phyloP scores from a whole-genome alignment of 2,329 filamentous ascomycete genomes.

The Aspergillus uvarum region DNA sequence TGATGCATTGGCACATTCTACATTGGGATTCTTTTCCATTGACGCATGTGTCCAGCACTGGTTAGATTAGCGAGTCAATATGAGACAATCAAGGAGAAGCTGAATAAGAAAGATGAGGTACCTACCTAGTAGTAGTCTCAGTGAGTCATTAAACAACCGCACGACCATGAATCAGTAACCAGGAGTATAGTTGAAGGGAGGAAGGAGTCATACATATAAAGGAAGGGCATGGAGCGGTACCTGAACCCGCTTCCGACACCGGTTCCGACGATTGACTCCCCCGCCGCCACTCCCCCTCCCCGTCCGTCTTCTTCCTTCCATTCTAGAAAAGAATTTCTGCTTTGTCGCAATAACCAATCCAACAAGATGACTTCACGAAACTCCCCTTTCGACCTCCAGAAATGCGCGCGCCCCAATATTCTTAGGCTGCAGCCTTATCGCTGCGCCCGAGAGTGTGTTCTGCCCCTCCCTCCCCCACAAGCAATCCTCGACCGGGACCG shows the following conservation, averaged over 20 bases:
- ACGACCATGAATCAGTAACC: too few species aligned
- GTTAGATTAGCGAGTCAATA: too few species aligned
- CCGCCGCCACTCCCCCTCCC: slow-evolving; percentile 10
- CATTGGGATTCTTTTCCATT: too few species aligned
- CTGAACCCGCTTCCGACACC: slow-evolving; percentile 6
- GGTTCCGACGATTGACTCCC: slow-evolving; percentile 9
- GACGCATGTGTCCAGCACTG: too few species aligned
- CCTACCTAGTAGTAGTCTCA: too few species aligned
- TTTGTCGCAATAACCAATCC: neutral
- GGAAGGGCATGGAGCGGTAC: neutral
- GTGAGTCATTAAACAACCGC: too few species aligned
- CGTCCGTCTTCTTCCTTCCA: slow-evolving; percentile 7
- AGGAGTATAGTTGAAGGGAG: neutral
- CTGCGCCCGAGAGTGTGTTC: slow-evolving; percentile 73
- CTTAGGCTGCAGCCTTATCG: slow-evolving; percentile 74
- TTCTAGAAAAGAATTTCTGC: neutral
- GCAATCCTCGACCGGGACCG: slow-evolving; percentile 9
- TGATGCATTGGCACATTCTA: neutral
- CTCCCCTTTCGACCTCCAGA: slow-evolving; percentile 68
- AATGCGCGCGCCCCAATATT: slow-evolving; percentile 75
- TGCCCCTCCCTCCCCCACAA: slow-evolving; percentile 10
- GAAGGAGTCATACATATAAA: neutral
- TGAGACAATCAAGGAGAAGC: too few species aligned
- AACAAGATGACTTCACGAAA: slow-evolving; percentile 38
- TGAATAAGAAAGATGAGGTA: too few species aligned